A percentile compares a stretch with the other conserved stretches of the same genome.
Conservation (phyloP, 75 land plant species). For the Cunninghamia lanceolata region DNA sequence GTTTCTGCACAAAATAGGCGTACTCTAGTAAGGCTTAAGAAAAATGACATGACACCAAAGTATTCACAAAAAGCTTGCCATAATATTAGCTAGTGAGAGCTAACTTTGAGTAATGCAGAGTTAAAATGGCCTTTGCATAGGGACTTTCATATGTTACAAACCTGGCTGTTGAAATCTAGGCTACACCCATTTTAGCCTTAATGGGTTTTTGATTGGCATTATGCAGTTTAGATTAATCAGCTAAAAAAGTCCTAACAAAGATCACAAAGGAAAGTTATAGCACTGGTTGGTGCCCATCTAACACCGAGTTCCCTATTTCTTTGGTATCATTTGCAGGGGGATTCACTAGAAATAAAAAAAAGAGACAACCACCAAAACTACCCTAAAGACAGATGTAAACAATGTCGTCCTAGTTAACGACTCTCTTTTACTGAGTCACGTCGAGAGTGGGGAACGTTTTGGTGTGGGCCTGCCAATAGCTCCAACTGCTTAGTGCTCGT, state of each 20-base stretch:
- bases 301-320: too few species aligned
- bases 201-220: background rate
- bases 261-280: background rate
- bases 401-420: too few species aligned
- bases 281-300: too few species aligned
- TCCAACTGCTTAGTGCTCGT: too few species aligned
- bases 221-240: background rate
- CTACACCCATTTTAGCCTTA: background rate
- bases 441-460: too few species aligned
- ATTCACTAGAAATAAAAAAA: too few species aligned
- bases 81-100: background rate
- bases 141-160: background rate
- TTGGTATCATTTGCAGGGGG: too few species aligned
- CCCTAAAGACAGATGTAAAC: too few species aligned
- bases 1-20: slow-evolving; percentile 26
- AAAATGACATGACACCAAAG: background rate
- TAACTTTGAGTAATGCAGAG: background rate
- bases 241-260: background rate
- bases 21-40: background rate
- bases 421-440: too few species aligned
- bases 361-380: too few species aligned
- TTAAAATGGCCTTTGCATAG: background rate
- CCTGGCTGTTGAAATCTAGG: background rate
- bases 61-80: background rate
- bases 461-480: too few species aligned